Conservation (phyloP, 805 yeast species). For the Ogataea ramenticola region DNA sequence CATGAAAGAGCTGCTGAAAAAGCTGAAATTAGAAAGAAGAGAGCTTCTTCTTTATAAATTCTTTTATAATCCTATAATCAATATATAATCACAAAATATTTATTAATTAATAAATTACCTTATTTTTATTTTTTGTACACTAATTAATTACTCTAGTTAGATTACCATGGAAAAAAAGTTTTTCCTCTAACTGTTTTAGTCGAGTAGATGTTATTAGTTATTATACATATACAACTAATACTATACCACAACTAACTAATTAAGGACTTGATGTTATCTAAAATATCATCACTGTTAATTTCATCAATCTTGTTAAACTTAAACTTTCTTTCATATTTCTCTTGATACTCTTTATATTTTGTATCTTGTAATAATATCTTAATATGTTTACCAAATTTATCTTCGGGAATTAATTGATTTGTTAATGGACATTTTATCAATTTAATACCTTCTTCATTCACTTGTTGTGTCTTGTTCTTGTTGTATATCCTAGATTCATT, state of each 20-base stretch:
- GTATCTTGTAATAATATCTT: constrained; percentile 71
- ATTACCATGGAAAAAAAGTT: too few species aligned
- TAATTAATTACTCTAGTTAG: too few species aligned
- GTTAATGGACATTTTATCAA: constrained; percentile 75
- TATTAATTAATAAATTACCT: too few species aligned
- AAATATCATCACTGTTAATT: constrained; percentile 47
- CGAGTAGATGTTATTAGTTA: too few species aligned
- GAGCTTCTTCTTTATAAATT: constrained; percentile 98
- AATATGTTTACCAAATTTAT: constrained; percentile 64
- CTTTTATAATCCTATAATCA: too few species aligned
- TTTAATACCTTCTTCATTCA: constrained; percentile 13
- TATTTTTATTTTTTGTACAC: too few species aligned
- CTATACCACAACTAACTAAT: too few species aligned
- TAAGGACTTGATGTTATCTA: constrained; percentile 47
- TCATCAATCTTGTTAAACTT: constrained; percentile 23
- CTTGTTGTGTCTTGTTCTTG: constrained; percentile 4
- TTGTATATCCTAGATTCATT: constrained; percentile 58
- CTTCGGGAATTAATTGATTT: constrained; percentile 60
- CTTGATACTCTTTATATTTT: constrained; percentile 61
- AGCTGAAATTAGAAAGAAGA: constrained; percentile 99
- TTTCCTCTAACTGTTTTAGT: too few species aligned
- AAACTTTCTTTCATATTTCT: constrained; percentile 51
- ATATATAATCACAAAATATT: too few species aligned
- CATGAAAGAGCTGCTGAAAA: constrained; percentile 97
- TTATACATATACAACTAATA: too few species aligned